Evolutionary conservation across 2,329 filamentous ascomycete species (phyloP).

Genomic region (Dothideomycetidae sp.): DNA sequence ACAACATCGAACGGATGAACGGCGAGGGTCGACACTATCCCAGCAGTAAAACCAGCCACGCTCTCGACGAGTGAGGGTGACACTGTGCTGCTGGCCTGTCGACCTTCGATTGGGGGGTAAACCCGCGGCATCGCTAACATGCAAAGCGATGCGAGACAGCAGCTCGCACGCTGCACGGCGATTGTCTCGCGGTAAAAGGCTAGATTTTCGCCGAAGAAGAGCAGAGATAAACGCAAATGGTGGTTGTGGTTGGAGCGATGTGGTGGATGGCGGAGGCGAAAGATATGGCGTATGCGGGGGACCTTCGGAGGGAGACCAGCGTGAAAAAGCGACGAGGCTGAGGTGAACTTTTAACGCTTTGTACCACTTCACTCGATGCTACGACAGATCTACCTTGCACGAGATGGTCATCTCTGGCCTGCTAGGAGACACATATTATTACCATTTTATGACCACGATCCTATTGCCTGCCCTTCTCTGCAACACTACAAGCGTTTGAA

Average conservation of each 20-base stretch:
- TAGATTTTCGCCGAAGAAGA: no score
- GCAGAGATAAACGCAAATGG: neutral
- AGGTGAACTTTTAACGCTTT: slow-evolving; percentile 11
- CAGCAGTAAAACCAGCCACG: slow-evolving; percentile 78
- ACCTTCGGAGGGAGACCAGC: neutral
- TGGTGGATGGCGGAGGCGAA: neutral
- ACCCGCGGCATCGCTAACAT: slow-evolving; percentile 32
- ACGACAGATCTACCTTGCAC: no score
- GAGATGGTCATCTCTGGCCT: no score
- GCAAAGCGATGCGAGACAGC: neutral
- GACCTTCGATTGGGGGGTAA: slow-evolving; percentile 33
- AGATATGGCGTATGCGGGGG: slow-evolving; percentile 9
- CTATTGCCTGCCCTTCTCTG: no score
- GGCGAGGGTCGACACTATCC: slow-evolving; percentile 68
- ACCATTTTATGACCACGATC: no score
- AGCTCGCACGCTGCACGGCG: slow-evolving; percentile 2
- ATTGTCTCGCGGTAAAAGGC: no score
- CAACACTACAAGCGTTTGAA: no score
- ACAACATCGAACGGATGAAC: slow-evolving; percentile 90
- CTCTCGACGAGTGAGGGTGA: slow-evolving; percentile 73
- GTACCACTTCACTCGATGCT: no score
- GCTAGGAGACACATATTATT: no score
- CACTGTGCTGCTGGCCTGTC: slow-evolving; percentile 36
- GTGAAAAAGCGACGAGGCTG: neutral
- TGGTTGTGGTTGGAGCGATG: slow-evolving; percentile 1